Evolutionary conservation across 169 alveolate genomes (phyloP), one percentile per base, ranked within the genome.

Genomic region (Plasmodium falciparum): DNA sequence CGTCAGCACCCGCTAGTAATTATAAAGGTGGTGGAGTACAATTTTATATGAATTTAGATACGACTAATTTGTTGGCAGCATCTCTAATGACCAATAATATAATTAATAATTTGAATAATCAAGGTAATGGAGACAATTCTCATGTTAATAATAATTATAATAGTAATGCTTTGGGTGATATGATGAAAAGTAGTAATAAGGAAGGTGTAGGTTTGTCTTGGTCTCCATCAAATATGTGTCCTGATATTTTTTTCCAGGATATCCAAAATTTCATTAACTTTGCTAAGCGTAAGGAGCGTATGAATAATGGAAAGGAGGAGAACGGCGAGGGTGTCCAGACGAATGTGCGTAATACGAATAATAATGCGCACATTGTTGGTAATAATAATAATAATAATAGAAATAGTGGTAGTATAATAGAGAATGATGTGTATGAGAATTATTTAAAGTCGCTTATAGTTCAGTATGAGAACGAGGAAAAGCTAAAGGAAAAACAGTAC

Each of bases 381-480:
- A 52, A 13, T 52, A 52, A 9, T n/a, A 5, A 71, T 8, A 20
- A 71, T 43, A 63, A 58, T 2, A 47, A n/a, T 59, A 71, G 49
- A 0, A 15, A n/a, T 52, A 47, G 15, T 33, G 7, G 9, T 26
- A 71, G 45, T 17, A 15, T 26, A 15, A 56, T 61, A 11, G 43
- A 11, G 1, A 71, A 47, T 59, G 24, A 45, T 58, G 54, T 43
- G 62, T 73, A 73, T 47, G 86, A 73, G 29, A 73, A 56, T 74
- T 74, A 74, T 26, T 52, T 74, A 33, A 61, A 67, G 5, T 20
- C 88, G 4, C 61, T 74, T 52, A 74, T 74, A 67, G 88, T 74
- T 58, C 88, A 74, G 88, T 74, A 74, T 45, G 88, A 74, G 61
- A 74, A 74, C 62, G 88, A 74, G 20, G 88, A 74, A 29, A 74